Evolutionary conservation across 176 grass and related monocot species (phyloP), one percentile per base, ranked within the genome.

Genomic region (Eragrostis nindensis): DNA sequence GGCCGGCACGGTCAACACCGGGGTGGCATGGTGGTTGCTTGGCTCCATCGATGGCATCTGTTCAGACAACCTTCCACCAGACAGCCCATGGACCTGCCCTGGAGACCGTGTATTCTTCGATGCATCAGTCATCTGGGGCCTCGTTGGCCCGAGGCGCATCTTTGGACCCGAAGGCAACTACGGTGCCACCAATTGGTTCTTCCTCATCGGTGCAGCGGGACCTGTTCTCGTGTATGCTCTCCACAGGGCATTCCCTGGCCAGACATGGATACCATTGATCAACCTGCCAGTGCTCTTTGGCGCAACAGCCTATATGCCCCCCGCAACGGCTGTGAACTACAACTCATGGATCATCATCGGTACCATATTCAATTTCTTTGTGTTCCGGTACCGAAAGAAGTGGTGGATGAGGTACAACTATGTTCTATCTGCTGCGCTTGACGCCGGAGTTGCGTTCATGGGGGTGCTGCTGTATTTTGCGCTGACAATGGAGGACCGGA

Each of bases 401-500:
- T 97, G 91, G 94, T 97, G 94, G 94, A 55, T 83, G 27, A 88
- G 89, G 75, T 97, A 94, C 82, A 97, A 97, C 83, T 97, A 97
- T 43, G 25, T 97, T n/a, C 94, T 97, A 32, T 97, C 94, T 0
- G 91, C 89, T 0, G 89, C 82, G 0, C 68, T 97, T 7, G 91
- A 97, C 0, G 87, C 89, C 0, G 89, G 94, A 6, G 94, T 97
- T 22, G 94, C 94, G 3, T 91, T 97, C 77, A 97, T 97, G 91
- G 94, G 30, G 0, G 91, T 94, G 43, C 22, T 90, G 54, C 48
- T 97, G 18, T 97, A 94, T 87, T 94, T 97, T 70, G 26, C 86
- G 4, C 73, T 97, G 42, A 78, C 81, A 45, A 82, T 97, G 87
- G 82, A 91, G 70, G 86, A 88, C 49, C 68, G 25, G 42, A 76